Evolutionary conservation across 164 flowering plant species (phyloP).

Genomic region (Stephania yunnanensis): DNA sequence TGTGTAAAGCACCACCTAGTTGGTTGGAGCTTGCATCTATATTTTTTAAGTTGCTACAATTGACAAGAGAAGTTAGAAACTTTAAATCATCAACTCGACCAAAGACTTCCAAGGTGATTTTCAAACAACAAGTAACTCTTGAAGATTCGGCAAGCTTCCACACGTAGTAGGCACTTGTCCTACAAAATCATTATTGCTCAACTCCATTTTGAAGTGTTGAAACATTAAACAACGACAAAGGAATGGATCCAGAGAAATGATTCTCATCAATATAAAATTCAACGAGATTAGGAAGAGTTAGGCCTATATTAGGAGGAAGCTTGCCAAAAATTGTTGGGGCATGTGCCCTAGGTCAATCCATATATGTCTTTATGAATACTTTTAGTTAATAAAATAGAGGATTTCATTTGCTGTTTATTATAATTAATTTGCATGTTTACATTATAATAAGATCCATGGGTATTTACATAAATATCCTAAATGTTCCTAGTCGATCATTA

Average conservation of each 20-base stretch:
- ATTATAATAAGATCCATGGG: no score
- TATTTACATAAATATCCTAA: no score
- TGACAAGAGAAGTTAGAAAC: conserved; percentile 3
- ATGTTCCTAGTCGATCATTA: no score
- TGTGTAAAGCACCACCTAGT: conserved; percentile 1
- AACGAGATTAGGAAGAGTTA: conserved; percentile 24
- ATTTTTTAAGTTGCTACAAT: not conserved
- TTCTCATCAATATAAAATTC: not conserved
- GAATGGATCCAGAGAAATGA: conserved; percentile 4
- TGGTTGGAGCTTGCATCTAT: not conserved
- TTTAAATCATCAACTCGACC: conserved; percentile 3
- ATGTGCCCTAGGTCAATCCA: no score
- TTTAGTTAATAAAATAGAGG: no score
- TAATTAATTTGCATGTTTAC: no score
- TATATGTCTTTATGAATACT: no score
- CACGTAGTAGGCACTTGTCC: not conserved
- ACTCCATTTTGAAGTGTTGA: not conserved
- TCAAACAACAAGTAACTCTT: not conserved
- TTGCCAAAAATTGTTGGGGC: conserved; percentile 24
- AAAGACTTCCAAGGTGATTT: conserved; percentile 11
- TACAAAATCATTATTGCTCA: not conserved
- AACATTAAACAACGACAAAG: conserved; percentile 4
- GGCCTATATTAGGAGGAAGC: conserved; percentile 20
- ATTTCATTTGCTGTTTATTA: no score
- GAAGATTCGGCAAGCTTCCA: not conserved